Conservation (phyloP, 441 rosid genomes). For the Corymbia calophylla region DNA sequence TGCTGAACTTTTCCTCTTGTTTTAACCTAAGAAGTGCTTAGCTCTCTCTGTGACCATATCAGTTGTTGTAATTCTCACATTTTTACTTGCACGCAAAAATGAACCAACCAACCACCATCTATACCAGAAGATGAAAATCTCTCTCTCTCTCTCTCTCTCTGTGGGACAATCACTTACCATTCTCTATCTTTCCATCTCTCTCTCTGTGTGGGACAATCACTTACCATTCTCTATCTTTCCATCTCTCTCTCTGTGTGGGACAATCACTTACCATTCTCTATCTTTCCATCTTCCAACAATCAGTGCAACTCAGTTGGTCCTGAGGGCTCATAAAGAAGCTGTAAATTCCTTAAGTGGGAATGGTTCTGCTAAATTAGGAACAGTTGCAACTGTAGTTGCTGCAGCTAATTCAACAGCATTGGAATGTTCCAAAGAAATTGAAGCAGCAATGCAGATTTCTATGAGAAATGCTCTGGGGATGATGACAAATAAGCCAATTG, state of each 20-base stretch:
- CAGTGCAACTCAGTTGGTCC: conserved; percentile 89
- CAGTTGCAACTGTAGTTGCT: conserved; percentile 90
- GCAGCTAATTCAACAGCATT: conserved; percentile 95
- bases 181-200: no score
- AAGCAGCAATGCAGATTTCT: conserved; percentile 94
- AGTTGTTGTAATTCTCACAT: neutral
- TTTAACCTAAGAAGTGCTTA: neutral
- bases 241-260: neutral
- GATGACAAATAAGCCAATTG: conserved; percentile 42
- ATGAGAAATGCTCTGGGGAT: conserved; percentile 83
- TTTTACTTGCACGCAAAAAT: neutral
- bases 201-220: neutral
- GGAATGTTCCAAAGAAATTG: conserved; percentile 91
- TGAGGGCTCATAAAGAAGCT: conserved; percentile 96
- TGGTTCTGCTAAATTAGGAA: conserved; percentile 85
- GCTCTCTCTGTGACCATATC: neutral
- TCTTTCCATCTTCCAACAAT: conserved; percentile 6
- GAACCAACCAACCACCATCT: neutral
- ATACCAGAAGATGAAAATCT: neutral
- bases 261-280: neutral
- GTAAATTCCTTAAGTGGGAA: conserved; percentile 88
- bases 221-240: neutral
- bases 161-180: neutral
- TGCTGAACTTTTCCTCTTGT: neutral
- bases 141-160: neutral